Evolutionary conservation across 345 rosid genomes (phyloP), one percentile per base, ranked within the genome.

Genomic region (Mangifera indica): DNA sequence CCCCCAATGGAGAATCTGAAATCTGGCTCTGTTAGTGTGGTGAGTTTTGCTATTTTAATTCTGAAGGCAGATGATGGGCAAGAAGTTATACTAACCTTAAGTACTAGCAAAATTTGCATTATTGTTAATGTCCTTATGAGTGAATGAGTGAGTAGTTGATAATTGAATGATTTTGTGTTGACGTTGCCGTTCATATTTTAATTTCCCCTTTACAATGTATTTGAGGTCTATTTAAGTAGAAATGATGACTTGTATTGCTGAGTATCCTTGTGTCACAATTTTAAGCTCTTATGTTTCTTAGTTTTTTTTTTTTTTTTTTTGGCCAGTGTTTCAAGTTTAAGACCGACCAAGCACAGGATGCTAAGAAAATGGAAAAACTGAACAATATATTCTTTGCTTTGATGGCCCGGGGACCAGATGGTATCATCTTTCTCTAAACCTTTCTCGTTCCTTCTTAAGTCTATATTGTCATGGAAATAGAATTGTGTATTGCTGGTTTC

Each of bases 341-440:
- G 86, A 95, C 97, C 21, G 98, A 92, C 83, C 96, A 92, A 84
- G 97, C 94, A 70, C 97, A 95, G 77, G 97, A 92, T 63, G 99
- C 96, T 6, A 95, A 87, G 90, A 95, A 92, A 87, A 91, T 92
- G 98, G 99, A 92, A 87, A 95, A 92, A 82, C 83, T 95, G 73
- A 95, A 88, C 76, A 92, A 91, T 82, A 81, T 95, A 80, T 95
- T 95, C 75, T 95, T 95, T 78, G 84, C 94, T 48, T 72, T 92
- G 75, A 95, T 92, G 97, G 90, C 98, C 74, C 85, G 97, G 66
- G 97, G 98, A 60, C 98, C 93, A 29, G 92, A 92, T 72, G 99
- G 99, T 92, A 88, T 14, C 12, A 18, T 71, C 45, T 65, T 72
- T 77, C 71, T 46, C 63, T 9, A 15, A 21, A 40, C 37, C 40